These are phyloP conservation scores for Xylariaceae sp. DNA, from an alignment of 2,329 filamentous ascomycete genomes.

Conservation along the genomic window DNA sequence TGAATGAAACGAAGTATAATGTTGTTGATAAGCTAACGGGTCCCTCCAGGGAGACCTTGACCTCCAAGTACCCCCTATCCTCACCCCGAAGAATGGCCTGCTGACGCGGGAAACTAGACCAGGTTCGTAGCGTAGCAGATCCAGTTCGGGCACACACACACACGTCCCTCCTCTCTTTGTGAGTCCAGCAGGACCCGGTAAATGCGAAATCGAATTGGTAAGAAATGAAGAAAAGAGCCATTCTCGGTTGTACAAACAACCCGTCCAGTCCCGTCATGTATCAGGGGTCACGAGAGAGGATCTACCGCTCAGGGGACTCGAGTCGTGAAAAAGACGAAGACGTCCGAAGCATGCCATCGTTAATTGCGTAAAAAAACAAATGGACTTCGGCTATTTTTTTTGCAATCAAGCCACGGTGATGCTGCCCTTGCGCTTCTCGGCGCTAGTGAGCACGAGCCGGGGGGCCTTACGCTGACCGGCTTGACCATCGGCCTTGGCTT, in stretches of 20 bases:
- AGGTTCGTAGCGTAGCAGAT: slow-evolving; percentile 21
- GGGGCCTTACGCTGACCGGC: slow-evolving; percentile 73
- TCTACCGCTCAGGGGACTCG: slow-evolving; percentile 29
- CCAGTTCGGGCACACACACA: not conserved
- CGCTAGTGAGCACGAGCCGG: slow-evolving; percentile 80
- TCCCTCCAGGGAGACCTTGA: slow-evolving; percentile 14
- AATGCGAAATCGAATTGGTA: slow-evolving; percentile 25
- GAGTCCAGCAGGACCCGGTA: slow-evolving; percentile 18
- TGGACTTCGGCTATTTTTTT: slow-evolving; percentile 11
- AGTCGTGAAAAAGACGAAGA: slow-evolving; percentile 29
- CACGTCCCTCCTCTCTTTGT: slow-evolving; percentile 12
- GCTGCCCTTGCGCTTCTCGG: slow-evolving; percentile 79
- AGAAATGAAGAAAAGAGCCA: slow-evolving; percentile 22
- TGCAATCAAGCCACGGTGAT: slow-evolving; percentile 25
- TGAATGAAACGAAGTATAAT: slow-evolving; percentile 30
- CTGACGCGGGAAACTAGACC: slow-evolving; percentile 12
- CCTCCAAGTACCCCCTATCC: slow-evolving; percentile 24
- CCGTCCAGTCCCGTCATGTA: slow-evolving; percentile 26
- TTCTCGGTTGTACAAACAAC: slow-evolving; percentile 24
- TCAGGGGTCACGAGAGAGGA: slow-evolving; percentile 23
- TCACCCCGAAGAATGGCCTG: slow-evolving; percentile 16
- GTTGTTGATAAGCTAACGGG: slow-evolving; percentile 22
- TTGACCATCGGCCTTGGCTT: slow-evolving; percentile 49
- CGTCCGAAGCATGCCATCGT: slow-evolving; percentile 31
- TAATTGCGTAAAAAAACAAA: slow-evolving; percentile 24